Evolutionary conservation across 2,329 filamentous ascomycete genomes (phyloP).

Genomic region (Colletotrichum viniferum): DNA sequence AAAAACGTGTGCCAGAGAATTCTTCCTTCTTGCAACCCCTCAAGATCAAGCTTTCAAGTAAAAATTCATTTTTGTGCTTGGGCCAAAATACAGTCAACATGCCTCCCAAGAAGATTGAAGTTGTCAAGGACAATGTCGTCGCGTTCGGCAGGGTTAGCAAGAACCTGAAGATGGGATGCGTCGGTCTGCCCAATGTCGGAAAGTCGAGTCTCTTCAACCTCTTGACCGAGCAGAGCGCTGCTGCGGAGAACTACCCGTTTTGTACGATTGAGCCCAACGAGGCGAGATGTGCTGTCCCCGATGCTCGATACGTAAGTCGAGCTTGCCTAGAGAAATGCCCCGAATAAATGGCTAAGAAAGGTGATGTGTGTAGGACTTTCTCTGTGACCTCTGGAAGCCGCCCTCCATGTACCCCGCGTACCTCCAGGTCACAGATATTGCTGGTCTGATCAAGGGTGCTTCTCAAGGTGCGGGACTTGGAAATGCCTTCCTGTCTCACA

Average conservation of each 20-base stretch:
- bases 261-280: constrained; percentile 53
- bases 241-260: constrained; percentile 50
- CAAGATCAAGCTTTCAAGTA: neutral
- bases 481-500: constrained; percentile 50
- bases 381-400: constrained; percentile 50
- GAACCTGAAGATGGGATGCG: constrained; percentile 52
- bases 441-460: constrained; percentile 48
- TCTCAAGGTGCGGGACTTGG: constrained; percentile 48
- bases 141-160: constrained; percentile 48
- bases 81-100: constrained; percentile 28
- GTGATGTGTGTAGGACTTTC: constrained; percentile 39
- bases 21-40: neutral
- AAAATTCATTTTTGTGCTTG: neutral
- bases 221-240: constrained; percentile 48
- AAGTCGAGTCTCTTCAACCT: constrained; percentile 51
- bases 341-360: neutral
- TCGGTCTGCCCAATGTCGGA: constrained; percentile 49
- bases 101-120: constrained; percentile 45
- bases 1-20: neutral
- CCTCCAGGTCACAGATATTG: constrained; percentile 50
- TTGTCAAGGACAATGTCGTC: constrained; percentile 46
- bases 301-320: constrained; percentile 44
- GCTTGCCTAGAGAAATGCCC: neutral
- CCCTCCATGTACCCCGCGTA: constrained; percentile 49
- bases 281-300: constrained; percentile 48